phyloP scores from a whole-genome alignment of 1,139 yeast species.

The Williopsis jadinii region DNA sequence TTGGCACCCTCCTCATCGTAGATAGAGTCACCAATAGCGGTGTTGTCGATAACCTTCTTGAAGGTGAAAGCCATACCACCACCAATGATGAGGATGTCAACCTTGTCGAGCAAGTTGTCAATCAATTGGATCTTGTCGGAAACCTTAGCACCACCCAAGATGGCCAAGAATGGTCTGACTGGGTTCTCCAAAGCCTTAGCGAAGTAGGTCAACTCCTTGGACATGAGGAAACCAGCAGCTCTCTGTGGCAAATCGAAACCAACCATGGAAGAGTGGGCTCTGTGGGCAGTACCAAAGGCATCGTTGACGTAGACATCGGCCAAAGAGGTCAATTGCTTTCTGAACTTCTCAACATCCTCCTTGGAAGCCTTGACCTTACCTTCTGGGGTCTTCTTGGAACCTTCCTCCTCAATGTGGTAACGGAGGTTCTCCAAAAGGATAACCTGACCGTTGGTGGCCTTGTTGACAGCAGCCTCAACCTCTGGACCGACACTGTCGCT shows the following conservation, averaged over 20 bases:
- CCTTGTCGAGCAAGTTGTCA: slow-evolving; percentile 94
- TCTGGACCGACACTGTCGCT: slow-evolving; percentile 84
- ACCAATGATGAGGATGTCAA: slow-evolving; percentile 84
- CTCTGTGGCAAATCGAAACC: slow-evolving; percentile 89
- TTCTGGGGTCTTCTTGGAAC: slow-evolving; percentile 85
- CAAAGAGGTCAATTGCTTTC: slow-evolving; percentile 76
- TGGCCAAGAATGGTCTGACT: slow-evolving; percentile 93
- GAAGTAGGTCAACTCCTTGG: slow-evolving; percentile 91
- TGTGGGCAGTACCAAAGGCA: slow-evolving; percentile 98
- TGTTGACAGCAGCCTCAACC: slow-evolving; percentile 69
- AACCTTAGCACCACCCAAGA: slow-evolving; percentile 97
- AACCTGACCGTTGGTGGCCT: slow-evolving; percentile 55
- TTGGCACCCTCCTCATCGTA: slow-evolving; percentile 90
- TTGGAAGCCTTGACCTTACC: slow-evolving; percentile 83
- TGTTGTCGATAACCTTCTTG: slow-evolving; percentile 81
- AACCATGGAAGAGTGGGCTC: slow-evolving; percentile 98
- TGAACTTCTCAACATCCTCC: slow-evolving; percentile 76
- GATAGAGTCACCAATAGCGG: slow-evolving; percentile 83
- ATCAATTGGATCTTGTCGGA: slow-evolving; percentile 96
- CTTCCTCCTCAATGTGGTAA: slow-evolving; percentile 95
- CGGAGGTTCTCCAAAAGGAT: slow-evolving; percentile 91
- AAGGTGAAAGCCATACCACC: slow-evolving; percentile 99
- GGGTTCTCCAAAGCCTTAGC: slow-evolving; percentile 98
- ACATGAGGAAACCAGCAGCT: slow-evolving; percentile 96
- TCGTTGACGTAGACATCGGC: slow-evolving; percentile 96